A percentile compares a stretch with the other conserved stretches of the same genome.
phyloP scores from a whole-genome alignment of 352 stramenopile species.

The Paralagenidium karlingii region DNA sequence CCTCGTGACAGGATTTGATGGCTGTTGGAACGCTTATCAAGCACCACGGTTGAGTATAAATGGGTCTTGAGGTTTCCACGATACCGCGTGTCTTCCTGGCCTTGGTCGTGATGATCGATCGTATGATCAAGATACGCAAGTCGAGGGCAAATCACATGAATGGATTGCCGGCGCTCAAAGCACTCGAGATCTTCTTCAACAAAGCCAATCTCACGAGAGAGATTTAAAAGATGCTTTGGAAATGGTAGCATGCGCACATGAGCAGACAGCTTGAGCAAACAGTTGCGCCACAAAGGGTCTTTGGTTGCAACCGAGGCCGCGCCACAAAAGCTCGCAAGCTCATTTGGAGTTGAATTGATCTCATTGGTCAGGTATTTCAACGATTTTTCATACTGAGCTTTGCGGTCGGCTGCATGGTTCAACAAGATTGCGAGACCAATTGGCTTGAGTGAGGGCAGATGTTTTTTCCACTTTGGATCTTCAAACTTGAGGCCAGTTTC shows the following conservation, averaged over 20 bases:
- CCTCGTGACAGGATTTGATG: slow-evolving; percentile 69
- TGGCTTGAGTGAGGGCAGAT: slow-evolving; percentile 67
- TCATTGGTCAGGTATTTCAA: slow-evolving; percentile 71
- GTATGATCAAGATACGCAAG: slow-evolving; percentile 74
- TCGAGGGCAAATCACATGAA: slow-evolving; percentile 74
- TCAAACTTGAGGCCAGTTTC: slow-evolving; percentile 78
- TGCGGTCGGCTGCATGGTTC: slow-evolving; percentile 64
- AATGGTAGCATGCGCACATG: slow-evolving; percentile 80
- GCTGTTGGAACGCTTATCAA: slow-evolving; percentile 66
- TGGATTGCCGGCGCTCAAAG: slow-evolving; percentile 55
- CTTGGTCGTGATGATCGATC: slow-evolving; percentile 76
- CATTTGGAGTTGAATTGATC: slow-evolving; percentile 2
- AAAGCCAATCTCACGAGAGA: slow-evolving; percentile 77
- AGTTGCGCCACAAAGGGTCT: slow-evolving; percentile 42
- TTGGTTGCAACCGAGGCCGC: background rate
- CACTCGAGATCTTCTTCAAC: slow-evolving; percentile 39
- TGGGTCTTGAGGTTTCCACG: slow-evolving; percentile 78
- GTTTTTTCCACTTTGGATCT: slow-evolving; percentile 71
- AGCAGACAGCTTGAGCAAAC: slow-evolving; percentile 63
- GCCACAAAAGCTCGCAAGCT: background rate
- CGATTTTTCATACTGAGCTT: slow-evolving; percentile 40
- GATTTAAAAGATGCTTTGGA: slow-evolving; percentile 62
- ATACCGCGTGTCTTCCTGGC: slow-evolving; percentile 73
- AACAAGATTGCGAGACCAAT: slow-evolving; percentile 70
- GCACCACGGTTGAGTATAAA: slow-evolving; percentile 74